A percentile compares a stretch with the other conserved stretches of the same genome.
Conservation (phyloP, 108 stramenopile species). For the Discostella stelligeroides region DNA sequence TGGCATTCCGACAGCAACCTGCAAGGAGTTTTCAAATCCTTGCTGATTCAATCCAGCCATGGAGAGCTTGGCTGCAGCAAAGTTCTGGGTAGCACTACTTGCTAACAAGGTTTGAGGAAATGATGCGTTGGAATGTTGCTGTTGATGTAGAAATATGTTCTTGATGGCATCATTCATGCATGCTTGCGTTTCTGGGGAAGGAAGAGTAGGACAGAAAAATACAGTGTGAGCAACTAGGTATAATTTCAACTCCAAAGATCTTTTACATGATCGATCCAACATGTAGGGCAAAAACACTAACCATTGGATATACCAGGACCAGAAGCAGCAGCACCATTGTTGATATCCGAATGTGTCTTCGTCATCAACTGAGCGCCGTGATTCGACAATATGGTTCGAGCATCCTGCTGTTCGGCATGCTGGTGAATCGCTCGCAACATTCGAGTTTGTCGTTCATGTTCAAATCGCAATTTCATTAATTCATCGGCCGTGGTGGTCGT, state of each 20-base stretch:
- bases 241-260: too few relatives aligned
- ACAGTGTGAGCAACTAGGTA: too few relatives aligned
- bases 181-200: background rate
- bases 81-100: conserved; percentile 48
- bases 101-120: background rate
- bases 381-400: conserved; percentile 14
- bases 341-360: conserved; percentile 3
- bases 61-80: conserved; percentile 34
- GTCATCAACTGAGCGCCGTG: conserved; percentile 25
- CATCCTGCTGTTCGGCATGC: conserved; percentile 7
- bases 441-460: conserved; percentile 20
- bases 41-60: background rate
- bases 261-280: too few relatives aligned
- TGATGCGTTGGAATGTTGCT: background rate
- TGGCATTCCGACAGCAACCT: background rate
- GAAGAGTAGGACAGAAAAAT: background rate
- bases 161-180: conserved; percentile 1
- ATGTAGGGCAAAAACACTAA: background rate
- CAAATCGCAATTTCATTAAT: conserved; percentile 24
- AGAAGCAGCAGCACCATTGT: background rate
- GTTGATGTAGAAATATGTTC: background rate
- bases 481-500: conserved; percentile 13
- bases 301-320: background rate
- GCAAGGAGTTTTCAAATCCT: background rate
- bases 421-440: conserved; percentile 14